Percentiles rank a stretch among this genome's conserved stretches.
Evolutionary conservation across 768 basidiomycete species (phyloP).

Genomic region (Tylopilus intermedius): DNA sequence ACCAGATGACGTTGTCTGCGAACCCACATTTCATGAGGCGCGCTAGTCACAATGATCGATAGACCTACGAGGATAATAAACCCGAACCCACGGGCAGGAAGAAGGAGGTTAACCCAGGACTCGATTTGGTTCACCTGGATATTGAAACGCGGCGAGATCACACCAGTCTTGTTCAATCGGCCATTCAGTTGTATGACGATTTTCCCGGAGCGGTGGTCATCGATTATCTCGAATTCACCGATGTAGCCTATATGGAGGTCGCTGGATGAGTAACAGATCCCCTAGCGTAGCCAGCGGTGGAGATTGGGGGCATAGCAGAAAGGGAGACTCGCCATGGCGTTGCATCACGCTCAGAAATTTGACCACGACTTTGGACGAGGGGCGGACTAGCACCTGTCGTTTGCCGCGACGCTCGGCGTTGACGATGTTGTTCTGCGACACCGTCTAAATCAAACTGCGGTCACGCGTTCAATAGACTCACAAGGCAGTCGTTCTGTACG

Average conservation of each 20-base stretch:
- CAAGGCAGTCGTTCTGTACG: conserved; percentile 53
- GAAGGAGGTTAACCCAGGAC: conserved; percentile 92
- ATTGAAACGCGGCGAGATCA: conserved; percentile 99
- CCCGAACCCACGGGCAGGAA: conserved; percentile 95
- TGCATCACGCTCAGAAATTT: conserved; percentile 99
- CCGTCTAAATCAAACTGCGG: conserved; percentile 1
- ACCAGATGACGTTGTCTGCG: conserved; percentile 91
- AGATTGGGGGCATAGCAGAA: not conserved
- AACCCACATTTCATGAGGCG: not conserved
- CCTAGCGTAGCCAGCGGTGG: not conserved
- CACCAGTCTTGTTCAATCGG: conserved; percentile 98
- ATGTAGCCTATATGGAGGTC: conserved; percentile 75
- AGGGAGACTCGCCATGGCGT: conserved; percentile 75
- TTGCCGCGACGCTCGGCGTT: conserved; percentile 99
- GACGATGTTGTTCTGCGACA: conserved; percentile 87
- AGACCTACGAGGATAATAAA: conserved; percentile 84
- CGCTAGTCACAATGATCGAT: not conserved
- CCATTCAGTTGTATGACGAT: conserved; percentile 98
- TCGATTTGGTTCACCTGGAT: conserved; percentile 90
- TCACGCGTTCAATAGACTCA: conserved; percentile 21
- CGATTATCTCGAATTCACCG: conserved; percentile 97
- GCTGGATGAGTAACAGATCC: not conserved
- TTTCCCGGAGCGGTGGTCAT: conserved; percentile 97
- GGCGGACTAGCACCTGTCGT: conserved; percentile 97
- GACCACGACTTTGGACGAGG: conserved; percentile 95